Evolutionary conservation across 2,329 filamentous ascomycete genomes (phyloP).

Genomic region (Fusarium globosum): DNA sequence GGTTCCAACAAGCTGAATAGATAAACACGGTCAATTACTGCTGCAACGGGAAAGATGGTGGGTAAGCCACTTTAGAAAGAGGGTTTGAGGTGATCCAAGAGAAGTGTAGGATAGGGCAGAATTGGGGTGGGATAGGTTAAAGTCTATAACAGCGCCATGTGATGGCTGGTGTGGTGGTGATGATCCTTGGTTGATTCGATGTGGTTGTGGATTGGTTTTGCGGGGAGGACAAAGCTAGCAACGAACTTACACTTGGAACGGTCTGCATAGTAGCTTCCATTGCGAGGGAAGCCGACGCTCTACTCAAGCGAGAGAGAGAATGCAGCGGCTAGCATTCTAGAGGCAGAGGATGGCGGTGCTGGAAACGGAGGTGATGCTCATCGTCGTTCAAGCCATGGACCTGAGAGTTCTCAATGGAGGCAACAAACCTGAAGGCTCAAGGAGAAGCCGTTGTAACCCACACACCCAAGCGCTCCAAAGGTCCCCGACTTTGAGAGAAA

Average conservation of each 20-base stretch:
- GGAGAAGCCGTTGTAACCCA: conserved; percentile 32
- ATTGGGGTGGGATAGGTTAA: conserved; percentile 37
- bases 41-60: conserved; percentile 35
- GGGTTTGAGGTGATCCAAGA: conserved; percentile 33
- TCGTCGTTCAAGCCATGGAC: conserved; percentile 47
- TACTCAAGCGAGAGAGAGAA: conserved; percentile 53
- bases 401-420: conserved; percentile 24
- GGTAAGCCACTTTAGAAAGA: conserved; percentile 34
- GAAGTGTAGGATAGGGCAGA: conserved; percentile 29
- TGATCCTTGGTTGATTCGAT: conserved; percentile 35
- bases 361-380: conserved; percentile 45
- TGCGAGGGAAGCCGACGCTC: conserved; percentile 49
- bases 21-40: conserved; percentile 36
- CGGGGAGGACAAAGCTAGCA: conserved; percentile 37
- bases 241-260: conserved; percentile 61
- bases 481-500: conserved; percentile 27
- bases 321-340: conserved; percentile 51
- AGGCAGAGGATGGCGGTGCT: conserved; percentile 45
- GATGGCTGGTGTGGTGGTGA: conserved; percentile 37
- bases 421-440: conserved; percentile 18
- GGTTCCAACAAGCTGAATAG: conserved; percentile 67
- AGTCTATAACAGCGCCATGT: conserved; percentile 40
- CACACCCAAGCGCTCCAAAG: conserved; percentile 24
- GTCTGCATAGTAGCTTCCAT: conserved; percentile 62
- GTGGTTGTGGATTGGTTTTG: conserved; percentile 35